A percentile compares a stretch with the other conserved stretches of the same genome.
Conservation (phyloP, 805 yeast species). For the Cyberlindnera subsufficiens region DNA sequence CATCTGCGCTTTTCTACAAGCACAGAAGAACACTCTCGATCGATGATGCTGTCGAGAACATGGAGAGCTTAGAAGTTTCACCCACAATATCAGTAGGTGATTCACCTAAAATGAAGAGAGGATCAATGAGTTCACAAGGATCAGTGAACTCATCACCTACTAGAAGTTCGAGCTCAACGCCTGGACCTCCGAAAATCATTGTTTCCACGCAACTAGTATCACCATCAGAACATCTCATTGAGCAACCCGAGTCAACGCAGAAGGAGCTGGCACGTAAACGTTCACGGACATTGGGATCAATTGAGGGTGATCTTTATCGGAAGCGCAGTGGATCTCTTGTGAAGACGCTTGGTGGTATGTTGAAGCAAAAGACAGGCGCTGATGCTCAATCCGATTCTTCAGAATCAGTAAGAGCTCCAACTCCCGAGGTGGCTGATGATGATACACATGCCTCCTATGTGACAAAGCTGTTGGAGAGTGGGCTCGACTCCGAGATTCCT, state of each 20-base stretch:
- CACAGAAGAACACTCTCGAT: neutral
- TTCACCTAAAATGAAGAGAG: neutral
- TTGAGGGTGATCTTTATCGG: conserved; percentile 21
- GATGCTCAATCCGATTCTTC: neutral
- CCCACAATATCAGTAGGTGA: neutral
- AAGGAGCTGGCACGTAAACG: conserved; percentile 18
- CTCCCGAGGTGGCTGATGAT: conserved; percentile 14
- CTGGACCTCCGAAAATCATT: too few relatives aligned
- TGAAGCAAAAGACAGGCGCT: conserved; percentile 26
- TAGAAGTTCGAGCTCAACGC: too few relatives aligned
- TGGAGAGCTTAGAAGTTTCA: neutral
- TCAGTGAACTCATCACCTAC: too few relatives aligned
- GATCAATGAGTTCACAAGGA: too few relatives aligned
- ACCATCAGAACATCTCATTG: neutral
- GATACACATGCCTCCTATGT: conserved; percentile 27
- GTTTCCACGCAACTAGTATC: neutral
- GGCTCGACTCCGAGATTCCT: conserved; percentile 27
- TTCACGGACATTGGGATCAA: conserved; percentile 21
- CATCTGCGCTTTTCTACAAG: neutral
- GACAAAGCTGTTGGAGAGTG: conserved; percentile 18
- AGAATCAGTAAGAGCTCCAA: conserved; percentile 4
- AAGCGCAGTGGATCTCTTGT: conserved; percentile 33
- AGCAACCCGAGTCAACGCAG: neutral
- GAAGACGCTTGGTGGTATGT: conserved; percentile 31
- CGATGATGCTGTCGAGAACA: neutral